Base-by-base conservation (phyloP, 345 rosid species). In the Linum lewisii region DNA sequence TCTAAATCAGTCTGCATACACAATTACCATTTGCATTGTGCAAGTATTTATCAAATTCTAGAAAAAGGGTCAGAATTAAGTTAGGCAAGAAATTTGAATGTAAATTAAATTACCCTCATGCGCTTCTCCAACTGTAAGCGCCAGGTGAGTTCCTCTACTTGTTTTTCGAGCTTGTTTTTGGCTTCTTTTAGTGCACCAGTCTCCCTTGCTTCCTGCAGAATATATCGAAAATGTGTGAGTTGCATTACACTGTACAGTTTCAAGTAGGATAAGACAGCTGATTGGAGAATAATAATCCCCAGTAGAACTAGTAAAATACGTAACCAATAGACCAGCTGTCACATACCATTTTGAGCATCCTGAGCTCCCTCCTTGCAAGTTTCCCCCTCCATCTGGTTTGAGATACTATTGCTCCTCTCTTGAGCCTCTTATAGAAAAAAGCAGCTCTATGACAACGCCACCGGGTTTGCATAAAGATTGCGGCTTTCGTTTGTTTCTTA, bases 301-400 rank as follows among this genome's bases (percentile, higher is more conserved):
- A 29, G 34, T 5, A 29, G 4, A 42, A 42, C 18, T 42, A 42
- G 18, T 11, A 42, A 11, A 16, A 4, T 26, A 26, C 56, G 22
- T 21, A 29, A 52, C 44, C 61, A 61, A 50, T 57, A 65, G 21
- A 19, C 36, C 54, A 59, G 65, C 29, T 16, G 8, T 24, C 24
- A 58, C 79, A 44, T 14, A 87, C 95, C 95, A 84, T 78, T 83
- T 87, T 84, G 58, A 84, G 92, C 77, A 79, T 78, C 66, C 87
- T 64, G 51, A 87, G 95, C 67, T 79, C 92, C 66, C 61, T 81
- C 69, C 69, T 72, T 11, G 82, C 95, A 70, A 77, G 64, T 74
- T 66, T 87, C 45, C 92, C 85, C 61, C 95, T 84, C 95, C 95
- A 87, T 63, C 87, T 70, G 53, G 83, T 79, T 72, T 87, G 95